Evolutionary conservation across 495 filamentous ascomycete species (phyloP).

Genomic region (Penicillium atrosanguineum): DNA sequence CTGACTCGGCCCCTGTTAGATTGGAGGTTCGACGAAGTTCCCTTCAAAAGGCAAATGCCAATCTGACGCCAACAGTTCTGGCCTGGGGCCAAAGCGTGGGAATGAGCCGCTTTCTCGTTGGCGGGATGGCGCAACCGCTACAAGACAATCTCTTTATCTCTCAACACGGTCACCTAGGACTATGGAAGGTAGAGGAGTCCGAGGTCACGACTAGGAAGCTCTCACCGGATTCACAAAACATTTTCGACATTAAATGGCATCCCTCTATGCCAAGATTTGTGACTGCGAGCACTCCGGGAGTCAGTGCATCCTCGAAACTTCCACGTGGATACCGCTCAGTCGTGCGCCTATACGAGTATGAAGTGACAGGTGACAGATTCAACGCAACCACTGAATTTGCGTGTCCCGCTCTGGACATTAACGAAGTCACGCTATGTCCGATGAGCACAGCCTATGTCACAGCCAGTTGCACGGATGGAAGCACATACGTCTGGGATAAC

Average conservation of each 20-base stretch:
- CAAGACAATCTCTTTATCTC: slow-evolving; percentile 54
- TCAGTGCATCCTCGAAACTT: slow-evolving; percentile 15
- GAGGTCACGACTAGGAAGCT: slow-evolving; percentile 43
- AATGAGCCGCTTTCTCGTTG: slow-evolving; percentile 61
- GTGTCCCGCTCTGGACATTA: slow-evolving; percentile 82
- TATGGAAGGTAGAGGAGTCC: slow-evolving; percentile 62
- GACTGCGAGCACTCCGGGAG: slow-evolving; percentile 52
- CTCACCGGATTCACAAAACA: slow-evolving; percentile 59
- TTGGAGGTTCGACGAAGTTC: slow-evolving; percentile 13
- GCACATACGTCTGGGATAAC: slow-evolving; percentile 81
- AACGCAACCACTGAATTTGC: slow-evolving; percentile 42
- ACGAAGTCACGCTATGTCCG: slow-evolving; percentile 64
- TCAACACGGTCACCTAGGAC: slow-evolving; percentile 64
- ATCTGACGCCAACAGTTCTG: slow-evolving; percentile 61
- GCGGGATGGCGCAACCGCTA: slow-evolving; percentile 68
- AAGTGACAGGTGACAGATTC: background rate
- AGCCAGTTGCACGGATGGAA: slow-evolving; percentile 81
- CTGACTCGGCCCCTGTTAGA: background rate
- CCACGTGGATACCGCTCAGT: slow-evolving; percentile 44
- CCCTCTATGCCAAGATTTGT: slow-evolving; percentile 56
- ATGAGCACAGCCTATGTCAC: slow-evolving; percentile 60
- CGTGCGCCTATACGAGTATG: slow-evolving; percentile 50
- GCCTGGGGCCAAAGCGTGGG: slow-evolving; percentile 60
- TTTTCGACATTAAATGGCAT: slow-evolving; percentile 82
- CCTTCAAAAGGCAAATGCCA: slow-evolving; percentile 50